Evolutionary conservation across 495 filamentous ascomycete genomes (phyloP).

Genomic region (Neurospora sp.): DNA sequence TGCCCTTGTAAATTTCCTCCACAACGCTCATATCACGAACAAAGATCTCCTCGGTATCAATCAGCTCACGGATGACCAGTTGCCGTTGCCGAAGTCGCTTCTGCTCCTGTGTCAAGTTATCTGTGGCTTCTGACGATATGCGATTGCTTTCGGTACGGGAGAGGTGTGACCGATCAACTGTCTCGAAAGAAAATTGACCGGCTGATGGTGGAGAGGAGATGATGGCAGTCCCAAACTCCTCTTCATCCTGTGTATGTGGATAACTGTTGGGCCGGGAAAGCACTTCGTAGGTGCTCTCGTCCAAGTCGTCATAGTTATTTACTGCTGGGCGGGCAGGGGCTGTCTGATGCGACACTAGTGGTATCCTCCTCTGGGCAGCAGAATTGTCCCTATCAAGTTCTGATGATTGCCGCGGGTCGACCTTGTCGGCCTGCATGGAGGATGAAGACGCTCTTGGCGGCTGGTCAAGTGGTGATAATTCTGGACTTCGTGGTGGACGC

Average conservation of each 20-base stretch:
- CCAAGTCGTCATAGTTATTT: conserved; percentile 9
- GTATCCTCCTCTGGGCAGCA: conserved; percentile 10
- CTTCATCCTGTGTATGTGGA: conserved; percentile 23
- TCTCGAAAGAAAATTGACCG: conserved; percentile 26
- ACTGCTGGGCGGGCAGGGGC: conserved; percentile 19
- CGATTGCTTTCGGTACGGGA: conserved; percentile 12
- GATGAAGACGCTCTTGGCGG: conserved; percentile 5
- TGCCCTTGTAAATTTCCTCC: conserved; percentile 95
- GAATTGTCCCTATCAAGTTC: conserved; percentile 21
- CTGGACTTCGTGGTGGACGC: conserved; percentile 16
- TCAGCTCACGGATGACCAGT: conserved; percentile 76
- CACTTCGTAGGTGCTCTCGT: conserved; percentile 28
- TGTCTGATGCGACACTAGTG: conserved; percentile 25
- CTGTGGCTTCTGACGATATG: conserved; percentile 16
- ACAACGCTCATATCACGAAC: conserved; percentile 90
- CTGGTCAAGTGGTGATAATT: conserved; percentile 17
- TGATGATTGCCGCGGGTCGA: conserved; percentile 19
- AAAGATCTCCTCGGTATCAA: conserved; percentile 84
- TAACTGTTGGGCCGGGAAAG: conserved; percentile 35
- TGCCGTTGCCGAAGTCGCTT: conserved; percentile 52
- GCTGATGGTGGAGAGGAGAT: conserved; percentile 24
- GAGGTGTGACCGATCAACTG: conserved; percentile 12
- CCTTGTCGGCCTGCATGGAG: conserved; percentile 15
- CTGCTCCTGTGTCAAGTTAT: conserved; percentile 26
- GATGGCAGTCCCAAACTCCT: conserved; percentile 21